Percentiles rank a stretch among this genome's conserved stretches.
Conservation (phyloP, 208 protist genomes). For the Strigomonas galati region DNA sequence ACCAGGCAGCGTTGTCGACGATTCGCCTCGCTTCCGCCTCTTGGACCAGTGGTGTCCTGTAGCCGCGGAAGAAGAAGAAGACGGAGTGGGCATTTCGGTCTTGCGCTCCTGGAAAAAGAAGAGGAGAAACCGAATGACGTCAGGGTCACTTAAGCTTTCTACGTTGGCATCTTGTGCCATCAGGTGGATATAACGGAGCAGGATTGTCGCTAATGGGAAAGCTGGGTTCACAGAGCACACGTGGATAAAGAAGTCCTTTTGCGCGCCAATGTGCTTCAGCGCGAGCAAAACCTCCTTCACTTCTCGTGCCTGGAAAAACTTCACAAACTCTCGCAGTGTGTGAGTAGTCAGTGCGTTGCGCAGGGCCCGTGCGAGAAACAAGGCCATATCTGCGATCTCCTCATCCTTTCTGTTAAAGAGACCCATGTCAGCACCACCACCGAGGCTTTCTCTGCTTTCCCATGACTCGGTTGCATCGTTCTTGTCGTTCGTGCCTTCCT, state of each 20-base stretch:
- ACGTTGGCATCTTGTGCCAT: background rate
- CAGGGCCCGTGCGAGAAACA: constrained; percentile 53
- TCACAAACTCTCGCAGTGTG: constrained; percentile 36
- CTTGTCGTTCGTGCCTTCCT: no score
- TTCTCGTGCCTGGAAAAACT: constrained; percentile 26
- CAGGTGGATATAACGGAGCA: constrained; percentile 5
- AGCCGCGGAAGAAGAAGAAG: background rate
- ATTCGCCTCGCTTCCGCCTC: background rate
- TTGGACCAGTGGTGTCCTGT: background rate
- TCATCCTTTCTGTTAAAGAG: constrained; percentile 72
- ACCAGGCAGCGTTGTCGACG: no score
- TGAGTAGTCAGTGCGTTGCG: constrained; percentile 22
- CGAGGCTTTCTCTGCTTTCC: constrained; percentile 19
- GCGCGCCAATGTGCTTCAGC: constrained; percentile 44
- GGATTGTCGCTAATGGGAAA: background rate
- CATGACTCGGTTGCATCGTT: constrained; percentile 8
- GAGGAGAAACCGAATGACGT: constrained; percentile 21
- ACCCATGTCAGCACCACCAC: constrained; percentile 46
- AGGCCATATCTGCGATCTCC: constrained; percentile 62
- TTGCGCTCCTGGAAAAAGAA: background rate
- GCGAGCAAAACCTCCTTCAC: constrained; percentile 31
- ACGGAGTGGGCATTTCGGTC: no score
- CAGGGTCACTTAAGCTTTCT: background rate
- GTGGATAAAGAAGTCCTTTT: constrained; percentile 29
- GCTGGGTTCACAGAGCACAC: constrained; percentile 18